These are phyloP conservation scores for Trypanosoma rangeli DNA, from an alignment of 208 protist species.

Conservation along the genomic window DNA sequence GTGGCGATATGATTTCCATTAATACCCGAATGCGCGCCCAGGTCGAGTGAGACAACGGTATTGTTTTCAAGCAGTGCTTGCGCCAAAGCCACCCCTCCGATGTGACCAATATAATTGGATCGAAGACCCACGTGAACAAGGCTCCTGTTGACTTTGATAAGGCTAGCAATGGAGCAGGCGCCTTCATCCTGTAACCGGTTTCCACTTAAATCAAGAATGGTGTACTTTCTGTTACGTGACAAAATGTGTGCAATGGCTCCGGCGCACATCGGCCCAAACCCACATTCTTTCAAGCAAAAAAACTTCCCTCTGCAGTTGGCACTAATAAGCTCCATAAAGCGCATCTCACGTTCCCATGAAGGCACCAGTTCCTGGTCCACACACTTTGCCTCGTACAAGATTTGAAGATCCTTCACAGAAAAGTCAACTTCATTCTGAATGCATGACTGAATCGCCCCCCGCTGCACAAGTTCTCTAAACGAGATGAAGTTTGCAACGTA, in stretches of 20 bases:
- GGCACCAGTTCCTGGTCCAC: conserved; percentile 79
- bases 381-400: conserved; percentile 88
- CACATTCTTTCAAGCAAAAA: conserved; percentile 89
- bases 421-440: conserved; percentile 73
- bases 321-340: conserved; percentile 92
- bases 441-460: conserved; percentile 47
- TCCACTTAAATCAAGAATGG: conserved; percentile 87
- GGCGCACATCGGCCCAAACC: conserved; percentile 69
- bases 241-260: conserved; percentile 81
- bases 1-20: conserved; percentile 92
- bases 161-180: conserved; percentile 68
- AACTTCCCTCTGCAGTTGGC: conserved; percentile 85
- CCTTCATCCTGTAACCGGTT: conserved; percentile 91
- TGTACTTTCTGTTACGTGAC: conserved; percentile 80
- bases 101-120: conserved; percentile 90
- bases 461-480: conserved; percentile 74
- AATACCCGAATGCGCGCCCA: conserved; percentile 81
- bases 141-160: conserved; percentile 73
- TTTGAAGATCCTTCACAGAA: conserved; percentile 64
- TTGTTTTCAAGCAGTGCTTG: conserved; percentile 83
- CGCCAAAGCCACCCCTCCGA: conserved; percentile 75
- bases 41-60: conserved; percentile 90
- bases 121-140: conserved; percentile 86
- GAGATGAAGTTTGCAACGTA: conserved; percentile 90
- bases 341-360: conserved; percentile 86